Base-by-base conservation (phyloP, 495 filamentous ascomycete genomes). In the Xylaria curta region DNA sequence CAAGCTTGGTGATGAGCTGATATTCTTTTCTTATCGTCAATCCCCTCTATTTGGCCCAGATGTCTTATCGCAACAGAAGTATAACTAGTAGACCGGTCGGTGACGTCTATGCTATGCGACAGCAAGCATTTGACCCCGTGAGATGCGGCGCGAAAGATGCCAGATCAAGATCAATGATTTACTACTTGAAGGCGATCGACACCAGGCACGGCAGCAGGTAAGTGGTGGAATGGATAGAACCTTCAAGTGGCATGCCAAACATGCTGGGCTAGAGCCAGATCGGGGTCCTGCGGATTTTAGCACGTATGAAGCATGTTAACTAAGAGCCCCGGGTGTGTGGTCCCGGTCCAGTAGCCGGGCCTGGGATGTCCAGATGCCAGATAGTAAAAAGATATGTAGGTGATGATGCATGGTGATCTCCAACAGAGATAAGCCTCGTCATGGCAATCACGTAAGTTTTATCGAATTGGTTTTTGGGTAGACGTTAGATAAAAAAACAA, bases 11-110 rank as follows among this genome's bases (percentile, higher is more conserved):
- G 17, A 38, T 53, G 28, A 51, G 44, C 17, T 46, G 26, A 53
- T 53, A 8, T 51, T 38, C 33, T 15, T 38, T 38, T 38, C 15
- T 38, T 66, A 38, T 66, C 61, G 42, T 65, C 12, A 65, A 31
- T 13, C 26, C 1, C 44, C 4, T 21, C 3, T 31, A 3, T 31
- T 3, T 31, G 28, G 28, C 3, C 17, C 21, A 8, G 5, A 6
- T 33, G 13, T 58, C 54, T 58, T 17, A 17, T 10, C 54, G 3
- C n/a, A 2, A 58, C 13, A 28, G 33, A 33, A 33, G 15, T 17
- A 31, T 15, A 31, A 3, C 3, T 31, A 31, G 28, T 31, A 31
- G 28, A 3, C 28, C 28, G 28, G 28, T 31, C 28, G 28, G 36
- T 38, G 36, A 38, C 36, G 36, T 38, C 36, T 38, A 0, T 15